Base-by-base conservation (phyloP, 164 flowering plant species). In the Malania oleifera region DNA sequence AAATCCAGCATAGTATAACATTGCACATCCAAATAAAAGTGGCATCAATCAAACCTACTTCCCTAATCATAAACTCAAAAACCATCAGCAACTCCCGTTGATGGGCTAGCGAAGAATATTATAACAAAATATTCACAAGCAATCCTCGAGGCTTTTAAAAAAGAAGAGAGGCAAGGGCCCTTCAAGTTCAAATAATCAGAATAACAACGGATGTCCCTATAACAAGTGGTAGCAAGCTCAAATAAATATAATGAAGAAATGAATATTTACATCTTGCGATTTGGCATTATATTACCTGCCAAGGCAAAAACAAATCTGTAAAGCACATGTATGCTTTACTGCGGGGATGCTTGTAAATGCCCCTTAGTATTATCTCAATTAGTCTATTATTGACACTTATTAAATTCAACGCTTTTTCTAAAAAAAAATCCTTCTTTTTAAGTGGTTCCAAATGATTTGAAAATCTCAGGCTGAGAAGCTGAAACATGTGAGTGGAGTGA, bases 291-390 rank as follows among this genome's bases (percentile, higher is more conserved):
- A 3, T 8, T 43, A 43, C 46, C 46, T 17, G 43, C 10, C 7
- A 23, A 2, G 15, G 48, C 26, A 20, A 7, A 29, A 12, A 29
- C 39, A 38, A 66, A 13, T 62, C 29, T 55, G 62, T 27, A 24
- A 45, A n/a, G 54, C 88, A 85, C 91, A 85, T 85, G 23, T 88
- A 85, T 47, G 77, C 80, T 54, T 59, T 69, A 57, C 88, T 83
- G 31, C 91, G 58, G 0, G 91, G 91, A 63, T 76, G 78, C 68
- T 88, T 68, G 56, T 81, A 85, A 23, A 85, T 74, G 64, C 91
- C 83, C 56, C 86, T 71, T 18, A n/a, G n/a, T n/a, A n/a, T n/a
- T n/a, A n/a, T n/a, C n/a, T n/a, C n/a, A n/a, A n/a, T n/a, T n/a
- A n/a, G n/a, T n/a, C n/a, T n/a, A n/a, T n/a, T n/a, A n/a, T n/a